Evolutionary conservation across 2,329 filamentous ascomycete species (phyloP).

Genomic region (Leptosphaerulina australis): DNA sequence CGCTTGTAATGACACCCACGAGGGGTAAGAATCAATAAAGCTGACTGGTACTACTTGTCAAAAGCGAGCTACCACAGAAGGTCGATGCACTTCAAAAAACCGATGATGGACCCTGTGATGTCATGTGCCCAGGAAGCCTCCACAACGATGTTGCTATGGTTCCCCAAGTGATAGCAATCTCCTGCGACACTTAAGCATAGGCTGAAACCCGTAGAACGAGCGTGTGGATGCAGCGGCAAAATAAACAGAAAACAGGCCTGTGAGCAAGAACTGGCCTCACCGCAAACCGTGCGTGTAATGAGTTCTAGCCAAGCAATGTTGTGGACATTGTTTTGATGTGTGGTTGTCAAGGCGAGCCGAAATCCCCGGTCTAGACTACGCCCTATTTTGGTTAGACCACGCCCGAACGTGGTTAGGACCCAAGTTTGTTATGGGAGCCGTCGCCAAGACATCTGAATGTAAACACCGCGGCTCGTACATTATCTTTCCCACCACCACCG

Average conservation of each 20-base stretch:
- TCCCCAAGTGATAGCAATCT: slow-evolving; percentile 15
- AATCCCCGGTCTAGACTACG: slow-evolving; percentile 28
- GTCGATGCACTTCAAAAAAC: slow-evolving; percentile 4
- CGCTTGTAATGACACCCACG: not conserved
- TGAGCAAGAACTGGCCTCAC: slow-evolving; percentile 25
- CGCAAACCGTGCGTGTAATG: slow-evolving; percentile 20
- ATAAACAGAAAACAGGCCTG: slow-evolving; percentile 24
- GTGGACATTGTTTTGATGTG: slow-evolving; percentile 32
- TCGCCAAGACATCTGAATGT: slow-evolving; percentile 20
- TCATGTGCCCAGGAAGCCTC: slow-evolving; percentile 23
- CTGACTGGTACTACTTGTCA: not conserved
- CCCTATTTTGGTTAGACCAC: slow-evolving; percentile 18
- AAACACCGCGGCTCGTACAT: slow-evolving; percentile 32
- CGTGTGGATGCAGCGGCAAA: slow-evolving; percentile 12
- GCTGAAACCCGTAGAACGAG: slow-evolving; percentile 5
- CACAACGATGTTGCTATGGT: slow-evolving; percentile 16
- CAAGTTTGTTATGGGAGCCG: slow-evolving; percentile 12
- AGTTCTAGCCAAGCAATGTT: slow-evolving; percentile 29
- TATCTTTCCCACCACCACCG: slow-evolving; percentile 34
- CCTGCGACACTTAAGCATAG: slow-evolving; percentile 5
- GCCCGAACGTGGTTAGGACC: slow-evolving; percentile 24
- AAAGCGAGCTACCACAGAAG: not conserved
- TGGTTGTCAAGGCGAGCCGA: slow-evolving; percentile 29
- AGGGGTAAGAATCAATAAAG: not conserved
- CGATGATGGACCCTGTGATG: slow-evolving; percentile 33